These are phyloP conservation scores for Cyberlindnera mycetangii DNA, from an alignment of 805 yeast species.

Conservation along the genomic window DNA sequence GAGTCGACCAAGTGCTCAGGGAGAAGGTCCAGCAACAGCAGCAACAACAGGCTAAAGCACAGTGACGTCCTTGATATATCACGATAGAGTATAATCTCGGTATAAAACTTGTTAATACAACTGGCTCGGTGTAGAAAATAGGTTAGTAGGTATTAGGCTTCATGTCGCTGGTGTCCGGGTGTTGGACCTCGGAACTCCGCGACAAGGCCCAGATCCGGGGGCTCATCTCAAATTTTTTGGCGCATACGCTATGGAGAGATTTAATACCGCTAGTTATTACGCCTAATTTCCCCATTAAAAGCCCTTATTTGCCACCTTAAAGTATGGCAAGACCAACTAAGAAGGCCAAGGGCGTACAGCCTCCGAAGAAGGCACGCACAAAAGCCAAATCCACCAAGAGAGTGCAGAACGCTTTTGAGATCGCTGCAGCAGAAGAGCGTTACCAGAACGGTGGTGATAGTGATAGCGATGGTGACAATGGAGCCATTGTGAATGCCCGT, in stretches of 20 bases:
- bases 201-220: slow-evolving; percentile 1
- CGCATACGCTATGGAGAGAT: background rate
- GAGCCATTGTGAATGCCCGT: slow-evolving; percentile 38
- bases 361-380: slow-evolving; percentile 10
- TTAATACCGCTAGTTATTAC: background rate
- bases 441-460: slow-evolving; percentile 23
- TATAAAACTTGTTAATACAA: background rate
- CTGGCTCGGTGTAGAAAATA: background rate
- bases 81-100: background rate
- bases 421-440: slow-evolving; percentile 33
- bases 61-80: background rate
- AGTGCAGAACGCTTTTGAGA: slow-evolving; percentile 49
- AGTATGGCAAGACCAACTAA: background rate
- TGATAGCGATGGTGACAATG: slow-evolving; percentile 31
- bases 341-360: background rate
- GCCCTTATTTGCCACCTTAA: too few species aligned
- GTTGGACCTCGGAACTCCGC: background rate
- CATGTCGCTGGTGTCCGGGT: background rate
- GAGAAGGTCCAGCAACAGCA: slow-evolving; percentile 38
- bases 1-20: slow-evolving; percentile 57
- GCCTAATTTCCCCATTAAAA: too few species aligned
- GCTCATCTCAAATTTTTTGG: slow-evolving; percentile 12
- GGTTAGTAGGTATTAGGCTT: too few species aligned
- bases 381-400: slow-evolving; percentile 33
- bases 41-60: slow-evolving; percentile 11